Conservation (phyloP, 1,139 yeast genomes). For the Zhuliangozyma parablackwelliae region DNA sequence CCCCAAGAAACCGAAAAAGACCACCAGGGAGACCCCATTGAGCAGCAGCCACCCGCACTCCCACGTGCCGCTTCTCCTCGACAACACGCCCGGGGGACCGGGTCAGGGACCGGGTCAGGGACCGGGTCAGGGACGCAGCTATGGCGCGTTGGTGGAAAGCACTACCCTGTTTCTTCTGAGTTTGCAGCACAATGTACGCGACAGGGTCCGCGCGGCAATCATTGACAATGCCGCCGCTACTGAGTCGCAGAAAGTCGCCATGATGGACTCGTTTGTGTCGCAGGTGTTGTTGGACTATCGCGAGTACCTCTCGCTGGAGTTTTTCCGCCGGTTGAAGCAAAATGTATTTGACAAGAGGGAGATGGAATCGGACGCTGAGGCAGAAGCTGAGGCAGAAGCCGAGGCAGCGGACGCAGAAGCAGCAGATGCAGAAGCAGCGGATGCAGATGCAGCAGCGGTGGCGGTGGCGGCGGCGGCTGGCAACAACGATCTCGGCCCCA, state of each 20-base stretch:
- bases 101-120: no score
- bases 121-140: no score
- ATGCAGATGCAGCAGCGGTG: neutral
- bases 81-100: no score
- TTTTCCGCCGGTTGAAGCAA: slow-evolving; percentile 8
- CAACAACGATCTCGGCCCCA: neutral
- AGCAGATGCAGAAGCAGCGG: neutral
- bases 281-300: slow-evolving; percentile 23
- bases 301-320: slow-evolving; percentile 7
- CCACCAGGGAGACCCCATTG: no score
- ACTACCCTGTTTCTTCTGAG: neutral
- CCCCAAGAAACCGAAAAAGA: no score
- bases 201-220: slow-evolving; percentile 11
- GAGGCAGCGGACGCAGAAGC: slow-evolving; percentile 1
- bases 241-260: slow-evolving; percentile 15
- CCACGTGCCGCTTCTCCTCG: no score
- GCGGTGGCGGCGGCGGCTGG: slow-evolving; percentile 1
- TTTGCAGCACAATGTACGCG: slow-evolving; percentile 17
- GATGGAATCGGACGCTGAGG: neutral
- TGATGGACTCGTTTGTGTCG: slow-evolving; percentile 21
- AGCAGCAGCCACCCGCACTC: no score
- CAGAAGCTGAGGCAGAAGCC: neutral
- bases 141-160: no score
- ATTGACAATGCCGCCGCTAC: slow-evolving; percentile 13
- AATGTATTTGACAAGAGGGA: slow-evolving; percentile 6